Percentiles rank a stretch among this genome's conserved stretches.
phyloP scores from a whole-genome alignment of 2,329 filamentous ascomycete species.

The Pseudocercospora eumusae region DNA sequence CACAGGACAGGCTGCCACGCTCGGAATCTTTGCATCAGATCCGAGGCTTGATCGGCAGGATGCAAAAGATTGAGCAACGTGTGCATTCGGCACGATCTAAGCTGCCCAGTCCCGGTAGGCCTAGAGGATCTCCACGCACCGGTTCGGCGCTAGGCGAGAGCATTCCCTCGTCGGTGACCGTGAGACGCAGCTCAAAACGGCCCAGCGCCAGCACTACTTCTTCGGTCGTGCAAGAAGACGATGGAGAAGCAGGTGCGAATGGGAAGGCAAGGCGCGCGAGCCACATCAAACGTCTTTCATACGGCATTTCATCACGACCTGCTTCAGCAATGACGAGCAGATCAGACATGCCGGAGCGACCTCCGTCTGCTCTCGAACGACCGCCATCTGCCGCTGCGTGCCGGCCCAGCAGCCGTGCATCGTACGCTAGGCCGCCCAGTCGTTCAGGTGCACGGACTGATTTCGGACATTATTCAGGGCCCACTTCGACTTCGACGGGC shows the following conservation, averaged over 20 bases:
- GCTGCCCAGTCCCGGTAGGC: conserved; percentile 79
- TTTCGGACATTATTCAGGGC: conserved; percentile 40
- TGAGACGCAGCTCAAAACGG: conserved; percentile 69
- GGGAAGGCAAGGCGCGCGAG: conserved; percentile 29
- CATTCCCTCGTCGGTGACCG: conserved; percentile 59
- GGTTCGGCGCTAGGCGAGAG: conserved; percentile 39
- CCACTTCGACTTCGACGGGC: conserved; percentile 18
- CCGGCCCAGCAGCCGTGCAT: conserved; percentile 71
- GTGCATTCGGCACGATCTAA: conserved; percentile 91
- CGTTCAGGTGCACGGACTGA: conserved; percentile 49
- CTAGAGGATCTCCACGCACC: conserved; percentile 72
- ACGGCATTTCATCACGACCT: conserved; percentile 45
- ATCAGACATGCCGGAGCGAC: conserved; percentile 34
- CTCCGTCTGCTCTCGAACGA: conserved; percentile 32
- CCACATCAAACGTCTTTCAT: conserved; percentile 52
- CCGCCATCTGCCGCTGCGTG: conserved; percentile 47
- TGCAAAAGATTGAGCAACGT: conserved; percentile 92
- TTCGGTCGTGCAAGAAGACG: conserved; percentile 35
- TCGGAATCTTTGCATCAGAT: conserved; percentile 86
- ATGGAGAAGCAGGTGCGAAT: conserved; percentile 21
- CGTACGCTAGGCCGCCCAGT: conserved; percentile 33
- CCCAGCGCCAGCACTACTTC: conserved; percentile 52
- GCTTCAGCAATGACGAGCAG: conserved; percentile 31
- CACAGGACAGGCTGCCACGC: conserved; percentile 50
- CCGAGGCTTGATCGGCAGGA: conserved; percentile 88